Percentiles rank a stretch among this genome's conserved stretches.
phyloP scores from a whole-genome alignment of 805 yeast species.

The Candida pseudoglaebosa region DNA sequence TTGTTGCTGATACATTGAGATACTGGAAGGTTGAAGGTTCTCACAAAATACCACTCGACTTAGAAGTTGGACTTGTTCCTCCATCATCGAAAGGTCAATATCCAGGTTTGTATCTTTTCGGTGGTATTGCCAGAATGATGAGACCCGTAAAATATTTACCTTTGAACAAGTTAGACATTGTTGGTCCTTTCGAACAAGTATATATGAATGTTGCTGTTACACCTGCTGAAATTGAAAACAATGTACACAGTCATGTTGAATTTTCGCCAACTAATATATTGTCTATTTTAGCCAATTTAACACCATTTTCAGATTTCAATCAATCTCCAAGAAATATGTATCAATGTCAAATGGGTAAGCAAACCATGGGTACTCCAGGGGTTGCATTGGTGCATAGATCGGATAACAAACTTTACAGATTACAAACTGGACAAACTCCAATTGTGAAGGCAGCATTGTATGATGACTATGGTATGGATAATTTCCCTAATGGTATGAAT shows the following conservation, averaged over 20 bases:
- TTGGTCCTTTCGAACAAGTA: constrained; percentile 98
- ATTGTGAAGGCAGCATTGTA: constrained; percentile 90
- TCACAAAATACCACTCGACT: constrained; percentile 74
- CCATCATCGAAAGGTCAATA: constrained; percentile 95
- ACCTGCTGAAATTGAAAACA: constrained; percentile 80
- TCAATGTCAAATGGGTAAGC: constrained; percentile 99
- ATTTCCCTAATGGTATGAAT: constrained; percentile 96
- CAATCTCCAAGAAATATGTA: constrained; percentile 99
- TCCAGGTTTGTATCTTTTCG: constrained; percentile 90
- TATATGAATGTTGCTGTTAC: constrained; percentile 95
- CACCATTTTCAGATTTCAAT: constrained; percentile 97
- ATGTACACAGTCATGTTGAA: constrained; percentile 89
- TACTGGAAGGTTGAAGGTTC: constrained; percentile 86
- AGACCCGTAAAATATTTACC: constrained; percentile 94
- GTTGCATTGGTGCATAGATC: constrained; percentile 89
- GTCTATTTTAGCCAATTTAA: constrained; percentile 92
- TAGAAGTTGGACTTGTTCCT: constrained; percentile 95
- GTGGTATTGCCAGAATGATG: constrained; percentile 92
- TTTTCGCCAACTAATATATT: constrained; percentile 91
- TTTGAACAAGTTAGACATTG: constrained; percentile 72
- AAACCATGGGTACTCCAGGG: constrained; percentile 99
- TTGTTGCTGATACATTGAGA: constrained; percentile 85
- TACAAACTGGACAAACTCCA: constrained; percentile 96
- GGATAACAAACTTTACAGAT: constrained; percentile 88
- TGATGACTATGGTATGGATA: constrained; percentile 96